Percentiles rank a stretch among this genome's conserved stretches.
phyloP scores from a whole-genome alignment of 2,329 filamentous ascomycete species.

The Phialocephala subalpina region DNA sequence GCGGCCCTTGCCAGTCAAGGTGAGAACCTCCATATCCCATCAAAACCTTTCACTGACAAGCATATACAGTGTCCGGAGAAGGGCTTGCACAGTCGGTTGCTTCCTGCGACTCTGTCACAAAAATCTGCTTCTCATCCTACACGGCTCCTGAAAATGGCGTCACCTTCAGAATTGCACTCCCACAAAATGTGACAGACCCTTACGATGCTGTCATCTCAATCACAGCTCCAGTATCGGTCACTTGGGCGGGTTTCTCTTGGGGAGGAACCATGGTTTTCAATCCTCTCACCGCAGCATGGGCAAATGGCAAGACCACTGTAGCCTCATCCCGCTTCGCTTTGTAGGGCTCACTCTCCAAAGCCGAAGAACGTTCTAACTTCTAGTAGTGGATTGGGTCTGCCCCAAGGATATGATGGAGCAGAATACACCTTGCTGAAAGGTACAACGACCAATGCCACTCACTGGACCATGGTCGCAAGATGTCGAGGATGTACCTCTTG shows the following conservation, averaged over 20 bases:
- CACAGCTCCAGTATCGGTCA: slow-evolving; percentile 24
- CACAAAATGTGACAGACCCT: slow-evolving; percentile 21
- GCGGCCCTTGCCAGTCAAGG: slow-evolving; percentile 10
- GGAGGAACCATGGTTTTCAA: slow-evolving; percentile 28
- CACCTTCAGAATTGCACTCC: slow-evolving; percentile 23
- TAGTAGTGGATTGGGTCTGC: slow-evolving; percentile 27
- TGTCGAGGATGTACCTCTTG: slow-evolving; percentile 33
- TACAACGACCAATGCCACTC: slow-evolving; percentile 29
- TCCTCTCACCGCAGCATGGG: slow-evolving; percentile 26
- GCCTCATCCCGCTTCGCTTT: slow-evolving; percentile 29
- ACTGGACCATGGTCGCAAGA: slow-evolving; percentile 32
- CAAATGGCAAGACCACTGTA: slow-evolving; percentile 23
- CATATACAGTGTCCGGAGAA: slow-evolving; percentile 22
- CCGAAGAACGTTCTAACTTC: slow-evolving; percentile 19
- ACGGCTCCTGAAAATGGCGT: slow-evolving; percentile 16
- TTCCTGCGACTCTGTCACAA: slow-evolving; percentile 20
- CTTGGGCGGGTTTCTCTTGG: slow-evolving; percentile 29
- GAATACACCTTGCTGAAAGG: slow-evolving; percentile 29
- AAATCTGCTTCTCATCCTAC: slow-evolving; percentile 26
- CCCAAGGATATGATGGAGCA: slow-evolving; percentile 28
- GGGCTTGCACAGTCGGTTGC: slow-evolving; percentile 18
- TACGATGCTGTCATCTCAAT: slow-evolving; percentile 30
- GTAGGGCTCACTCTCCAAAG: slow-evolving; percentile 13
- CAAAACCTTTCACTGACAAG: neutral
- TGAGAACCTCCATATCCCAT: neutral